Base-by-base conservation (phyloP, 495 filamentous ascomycete genomes). In the Aspergillus incahuasiensis region DNA sequence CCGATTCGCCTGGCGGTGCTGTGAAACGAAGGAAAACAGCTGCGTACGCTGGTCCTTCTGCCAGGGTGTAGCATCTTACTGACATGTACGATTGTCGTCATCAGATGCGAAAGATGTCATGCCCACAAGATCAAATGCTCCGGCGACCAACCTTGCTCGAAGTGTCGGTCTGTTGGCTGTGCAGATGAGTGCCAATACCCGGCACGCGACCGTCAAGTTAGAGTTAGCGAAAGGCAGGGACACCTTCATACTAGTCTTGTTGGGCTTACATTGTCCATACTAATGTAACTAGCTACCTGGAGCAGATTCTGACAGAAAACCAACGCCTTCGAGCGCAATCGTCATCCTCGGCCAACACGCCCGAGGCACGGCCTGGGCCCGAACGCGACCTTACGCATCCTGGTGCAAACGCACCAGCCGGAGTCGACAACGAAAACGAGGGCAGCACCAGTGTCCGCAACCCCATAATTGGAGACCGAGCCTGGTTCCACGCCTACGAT, bases 41-140 rank as follows among this genome's bases (percentile, higher is more conserved):
- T 32, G 72, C 72, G 72, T 75, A 59, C 30, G 58, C 55, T 25
- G 40, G 59, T 61, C 38, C 11, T 28, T 35, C 39, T n/a, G n/a
- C n/a, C 6, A 30, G 11, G 45, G 18, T 35, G 42, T 38, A 16
- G 19, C 9, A 21, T 28, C 35, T 41, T 24, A 55, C 22, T 48
- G 19, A 57, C 25, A 32, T 43, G n/a, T 35, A 44, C 48, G 45
- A 16, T 30, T 16, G 0, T 55, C 19, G 32, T 20, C 18, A 35
- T 51, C 52, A 76, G 72, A 13, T 78, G 74, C 47, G 67, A 75
- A 54, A 63, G 74, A 62, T 78, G 74, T 58, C 74, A 78, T 66
- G 35, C 67, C 11, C 74, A 74, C 52, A 78, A 76, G 49, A 75
- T 78, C 30, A 78, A 75, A 60, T 78, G 74, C 43, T 75, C 74